These are phyloP conservation scores for Pythium chondricola DNA, from an alignment of 352 stramenopile species.

Conservation along the genomic window DNA sequence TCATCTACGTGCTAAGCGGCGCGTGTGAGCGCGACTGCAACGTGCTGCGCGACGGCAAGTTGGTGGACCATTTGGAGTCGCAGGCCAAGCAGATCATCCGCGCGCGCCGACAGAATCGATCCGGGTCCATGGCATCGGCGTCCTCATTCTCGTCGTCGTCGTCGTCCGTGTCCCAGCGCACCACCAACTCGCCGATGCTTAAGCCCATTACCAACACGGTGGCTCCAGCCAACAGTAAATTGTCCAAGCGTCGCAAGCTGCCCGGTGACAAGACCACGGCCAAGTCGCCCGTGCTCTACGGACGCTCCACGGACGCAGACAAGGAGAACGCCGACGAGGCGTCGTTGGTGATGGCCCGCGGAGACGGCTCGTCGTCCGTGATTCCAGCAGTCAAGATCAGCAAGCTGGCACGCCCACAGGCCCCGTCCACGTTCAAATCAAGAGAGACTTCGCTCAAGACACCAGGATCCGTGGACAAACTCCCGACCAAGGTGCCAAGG, in stretches of 20 bases:
- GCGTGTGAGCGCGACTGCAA: conserved; percentile 55
- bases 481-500: neutral
- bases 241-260: conserved; percentile 21
- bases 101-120: conserved; percentile 16
- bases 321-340: conserved; percentile 14
- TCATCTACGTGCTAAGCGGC: conserved; percentile 51
- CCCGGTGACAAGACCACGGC: conserved; percentile 7
- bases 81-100: conserved; percentile 48
- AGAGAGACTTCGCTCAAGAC: neutral
- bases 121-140: conserved; percentile 4
- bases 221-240: neutral
- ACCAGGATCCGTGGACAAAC: conserved; percentile 7
- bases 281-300: too few relatives aligned
- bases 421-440: neutral
- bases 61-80: conserved; percentile 59
- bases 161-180: neutral
- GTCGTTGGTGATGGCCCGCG: conserved; percentile 15
- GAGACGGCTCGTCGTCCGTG: conserved; percentile 14
- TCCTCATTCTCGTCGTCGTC: conserved; percentile 13
- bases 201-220: neutral
- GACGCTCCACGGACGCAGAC: conserved; percentile 12
- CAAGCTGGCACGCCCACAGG: conserved; percentile 8
- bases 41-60: conserved; percentile 56
- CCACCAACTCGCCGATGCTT: conserved; percentile 12
- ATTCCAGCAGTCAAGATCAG: conserved; percentile 19